Evolutionary conservation across 768 basidiomycete species (phyloP), one percentile per base, ranked within the genome.

Genomic region (Hygrophorus pudorinus): DNA sequence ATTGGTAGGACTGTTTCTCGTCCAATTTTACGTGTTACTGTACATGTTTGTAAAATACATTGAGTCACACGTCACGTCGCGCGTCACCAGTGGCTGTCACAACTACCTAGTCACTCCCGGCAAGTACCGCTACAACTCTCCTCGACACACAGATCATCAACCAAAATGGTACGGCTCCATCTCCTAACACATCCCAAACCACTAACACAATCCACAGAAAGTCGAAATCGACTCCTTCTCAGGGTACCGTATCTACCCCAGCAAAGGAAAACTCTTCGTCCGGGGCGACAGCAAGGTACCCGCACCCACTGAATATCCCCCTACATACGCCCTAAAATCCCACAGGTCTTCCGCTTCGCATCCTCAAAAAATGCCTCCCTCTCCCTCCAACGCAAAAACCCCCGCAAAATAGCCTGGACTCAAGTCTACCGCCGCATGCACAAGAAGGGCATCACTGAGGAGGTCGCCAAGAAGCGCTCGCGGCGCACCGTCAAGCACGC

Each of bases 381-480:
- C 53, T 98, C 98, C 82, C 73, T 87, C 47, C 96, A 99, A 68
- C 88, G 94, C 73, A 99, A 99, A 76, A 98, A 99, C 76, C 96
- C 96, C 42, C 89, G 96, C 63, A 98, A 98, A 80, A 92, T 98
- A 70, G 85, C 94, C 51, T 98, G 94, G 94, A 98, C 94, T 31
- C 68, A 73, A 57, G 78, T 85, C 50, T 94, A 86, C 77, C 85
- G 89, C 53, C 85, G 92, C 57, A 89, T 96, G 84, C 96, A 98
- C 81, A 96, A 94, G 81, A 99, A 99, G 82, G 96, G 96, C 65
- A 80, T 98, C 65, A 92, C 92, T 41, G 94, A 98, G 71, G 94
- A 98, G 69, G 86, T 93, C 42, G 91, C 92, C 59, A 99, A 98
- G 90, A 97, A 96, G 75, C 85, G 94, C 52, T 86, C 87, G 41